These are phyloP conservation scores for Russula emetica DNA, from an alignment of 768 basidiomycete species.

Conservation along the genomic window DNA sequence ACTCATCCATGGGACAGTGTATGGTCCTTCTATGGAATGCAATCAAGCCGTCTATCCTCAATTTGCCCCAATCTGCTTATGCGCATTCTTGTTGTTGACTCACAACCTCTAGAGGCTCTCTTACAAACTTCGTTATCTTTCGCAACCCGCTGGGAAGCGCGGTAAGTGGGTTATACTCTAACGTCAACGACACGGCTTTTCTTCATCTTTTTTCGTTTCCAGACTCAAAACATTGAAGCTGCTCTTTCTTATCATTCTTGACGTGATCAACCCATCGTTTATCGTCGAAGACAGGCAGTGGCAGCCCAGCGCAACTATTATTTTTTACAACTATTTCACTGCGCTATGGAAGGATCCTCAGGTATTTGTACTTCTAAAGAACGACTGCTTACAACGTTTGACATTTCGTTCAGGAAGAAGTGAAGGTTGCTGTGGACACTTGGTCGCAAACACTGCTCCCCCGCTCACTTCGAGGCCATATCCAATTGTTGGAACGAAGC, in stretches of 20 bases:
- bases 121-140: slow-evolving; percentile 41
- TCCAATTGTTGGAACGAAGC: slow-evolving; percentile 65
- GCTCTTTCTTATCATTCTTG: slow-evolving; percentile 61
- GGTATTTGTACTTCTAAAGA: slow-evolving; percentile 37
- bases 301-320: slow-evolving; percentile 54
- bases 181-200: slow-evolving; percentile 1
- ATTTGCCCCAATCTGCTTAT: slow-evolving; percentile 55
- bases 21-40: slow-evolving; percentile 67
- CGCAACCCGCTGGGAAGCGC: slow-evolving; percentile 43
- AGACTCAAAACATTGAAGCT: slow-evolving; percentile 53
- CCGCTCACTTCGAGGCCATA: slow-evolving; percentile 62
- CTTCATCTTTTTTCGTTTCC: neutral
- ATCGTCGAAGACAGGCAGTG: slow-evolving; percentile 62
- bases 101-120: slow-evolving; percentile 55
- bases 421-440: slow-evolving; percentile 54
- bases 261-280: slow-evolving; percentile 60
- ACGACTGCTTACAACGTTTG: neutral
- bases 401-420: slow-evolving; percentile 52
- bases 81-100: slow-evolving; percentile 57
- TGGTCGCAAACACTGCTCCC: slow-evolving; percentile 57
- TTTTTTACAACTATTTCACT: slow-evolving; percentile 59
- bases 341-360: slow-evolving; percentile 60
- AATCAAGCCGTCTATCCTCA: slow-evolving; percentile 48
- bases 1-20: slow-evolving; percentile 39
- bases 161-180: slow-evolving; percentile 40